Conservation (phyloP, 2,329 filamentous ascomycete genomes). For the Alternaria sp. region DNA sequence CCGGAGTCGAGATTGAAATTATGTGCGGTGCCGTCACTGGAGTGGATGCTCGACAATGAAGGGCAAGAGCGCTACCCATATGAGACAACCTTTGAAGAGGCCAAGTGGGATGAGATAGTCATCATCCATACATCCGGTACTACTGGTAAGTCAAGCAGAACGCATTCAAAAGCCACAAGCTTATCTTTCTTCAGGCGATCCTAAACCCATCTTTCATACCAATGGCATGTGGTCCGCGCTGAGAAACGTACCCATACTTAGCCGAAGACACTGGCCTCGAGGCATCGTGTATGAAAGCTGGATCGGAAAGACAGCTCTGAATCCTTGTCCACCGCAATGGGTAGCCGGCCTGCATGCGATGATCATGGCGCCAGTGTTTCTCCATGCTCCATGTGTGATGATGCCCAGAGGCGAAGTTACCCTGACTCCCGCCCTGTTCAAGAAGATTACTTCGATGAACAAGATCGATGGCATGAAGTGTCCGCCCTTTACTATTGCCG, state of each 20-base stretch:
- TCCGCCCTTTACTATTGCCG: background rate
- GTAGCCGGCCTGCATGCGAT: constrained; percentile 21
- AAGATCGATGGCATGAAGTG: background rate
- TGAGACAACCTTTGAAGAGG: background rate
- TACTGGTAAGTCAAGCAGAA: background rate
- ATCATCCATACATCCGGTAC: background rate
- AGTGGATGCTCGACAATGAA: background rate
- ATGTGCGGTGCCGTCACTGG: background rate
- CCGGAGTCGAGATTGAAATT: background rate
- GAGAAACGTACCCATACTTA: background rate
- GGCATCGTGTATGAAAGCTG: constrained; percentile 16
- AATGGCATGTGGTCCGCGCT: background rate
- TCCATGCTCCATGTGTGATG: constrained; percentile 17
- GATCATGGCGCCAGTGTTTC: constrained; percentile 18
- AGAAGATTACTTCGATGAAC: background rate
- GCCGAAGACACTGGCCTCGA: background rate
- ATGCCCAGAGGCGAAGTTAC: constrained; percentile 11
- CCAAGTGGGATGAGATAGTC: background rate
- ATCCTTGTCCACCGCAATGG: constrained; percentile 30
- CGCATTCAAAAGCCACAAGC: too few species aligned
- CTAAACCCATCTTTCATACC: background rate
- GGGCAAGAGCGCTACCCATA: background rate
- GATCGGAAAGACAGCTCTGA: constrained; percentile 19
- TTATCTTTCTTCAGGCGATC: background rate
- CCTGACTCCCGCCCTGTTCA: constrained; percentile 20